Percentiles rank a stretch among this genome's conserved stretches.
These are phyloP conservation scores for Circinella minor DNA, from an alignment of 371 early-diverging fungal genomes.

Conservation along the genomic window DNA sequence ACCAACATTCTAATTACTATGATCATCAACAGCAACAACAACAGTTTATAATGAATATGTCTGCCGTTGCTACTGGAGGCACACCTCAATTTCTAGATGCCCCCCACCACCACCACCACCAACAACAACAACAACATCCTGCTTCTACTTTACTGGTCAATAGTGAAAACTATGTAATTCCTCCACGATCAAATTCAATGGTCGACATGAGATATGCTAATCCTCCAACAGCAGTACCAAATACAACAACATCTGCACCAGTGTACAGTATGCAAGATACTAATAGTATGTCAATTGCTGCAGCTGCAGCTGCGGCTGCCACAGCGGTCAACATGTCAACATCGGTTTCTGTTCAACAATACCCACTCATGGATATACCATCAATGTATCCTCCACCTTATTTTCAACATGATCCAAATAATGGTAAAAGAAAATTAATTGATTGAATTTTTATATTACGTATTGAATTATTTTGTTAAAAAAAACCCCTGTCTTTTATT, in stretches of 20 bases:
- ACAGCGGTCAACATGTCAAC: not conserved
- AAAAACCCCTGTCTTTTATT: no score
- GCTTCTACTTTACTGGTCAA: slow-evolving; percentile 4
- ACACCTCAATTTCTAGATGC: not conserved
- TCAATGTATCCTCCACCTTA: slow-evolving; percentile 7
- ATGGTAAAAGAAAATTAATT: not conserved
- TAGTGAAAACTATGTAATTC: not conserved
- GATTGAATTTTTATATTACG: no score
- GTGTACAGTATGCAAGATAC: not conserved
- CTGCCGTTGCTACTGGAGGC: not conserved
- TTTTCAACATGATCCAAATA: slow-evolving; percentile 4
- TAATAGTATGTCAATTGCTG: not conserved
- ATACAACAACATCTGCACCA: not conserved
- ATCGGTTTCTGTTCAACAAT: not conserved
- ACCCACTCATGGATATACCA: not conserved
- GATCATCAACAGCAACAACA: not conserved
- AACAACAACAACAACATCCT: not conserved
- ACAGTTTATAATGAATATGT: not conserved
- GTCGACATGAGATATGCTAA: not conserved
- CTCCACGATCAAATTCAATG: not conserved
- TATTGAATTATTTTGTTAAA: no score
- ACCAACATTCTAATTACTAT: not conserved
- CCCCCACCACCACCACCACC: not conserved
- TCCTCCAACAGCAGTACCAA: not conserved
- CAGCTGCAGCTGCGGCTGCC: not conserved